Base-by-base conservation (phyloP, 257 asterid genomes). In the Nicotiana benthamiana region DNA sequence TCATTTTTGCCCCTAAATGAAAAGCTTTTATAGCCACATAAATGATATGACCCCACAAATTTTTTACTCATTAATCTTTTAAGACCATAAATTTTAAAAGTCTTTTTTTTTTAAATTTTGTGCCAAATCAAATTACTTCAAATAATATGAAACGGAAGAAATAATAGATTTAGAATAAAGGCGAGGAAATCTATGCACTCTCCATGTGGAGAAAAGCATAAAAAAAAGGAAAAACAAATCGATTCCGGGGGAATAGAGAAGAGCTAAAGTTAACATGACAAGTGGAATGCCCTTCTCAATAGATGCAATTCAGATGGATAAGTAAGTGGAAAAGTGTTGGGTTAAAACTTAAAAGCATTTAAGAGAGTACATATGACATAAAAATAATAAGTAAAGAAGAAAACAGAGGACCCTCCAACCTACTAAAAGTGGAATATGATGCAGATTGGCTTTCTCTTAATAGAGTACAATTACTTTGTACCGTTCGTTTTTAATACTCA, bases 381-480 rank as follows among this genome's bases (percentile, higher is more conserved):
- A 65, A n/a, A 67, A 36, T 2, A 2, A 28, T 2, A 18, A 15
- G 43, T 18, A 18, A 82, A 79, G n/a, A 46, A 27, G 64, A 70
- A 70, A 80, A 30, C 3, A 57, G 32, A 36, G 76, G 67, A 24
- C 57, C 18, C 67, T 57, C 20, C 13, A 22, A 43, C 4, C 59
- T 43, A 22, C 36, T 13, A 60, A 52, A 72, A 80, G 79, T 48
- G 78, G 85, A 72, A 79, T n/a, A 76, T 53, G 46, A 46, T 18
- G 32, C 63, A 59, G 36, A 22, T 43, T 75, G 70, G 57, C 82
- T 81, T 82, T 83, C 82, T 62, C 2, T 79, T 48, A 9, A 56
- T 22, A 79, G 75, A 76, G 81, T 81, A 82, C 76, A 86, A 84
- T 81, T 77, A 83, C 76, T 84, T 82, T n/a, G 87, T 84, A 84